A percentile compares a stretch with the other conserved stretches of the same genome.
These are phyloP conservation scores for Plicaturopsis crispa DNA, from an alignment of 768 basidiomycete genomes.

Conservation along the genomic window DNA sequence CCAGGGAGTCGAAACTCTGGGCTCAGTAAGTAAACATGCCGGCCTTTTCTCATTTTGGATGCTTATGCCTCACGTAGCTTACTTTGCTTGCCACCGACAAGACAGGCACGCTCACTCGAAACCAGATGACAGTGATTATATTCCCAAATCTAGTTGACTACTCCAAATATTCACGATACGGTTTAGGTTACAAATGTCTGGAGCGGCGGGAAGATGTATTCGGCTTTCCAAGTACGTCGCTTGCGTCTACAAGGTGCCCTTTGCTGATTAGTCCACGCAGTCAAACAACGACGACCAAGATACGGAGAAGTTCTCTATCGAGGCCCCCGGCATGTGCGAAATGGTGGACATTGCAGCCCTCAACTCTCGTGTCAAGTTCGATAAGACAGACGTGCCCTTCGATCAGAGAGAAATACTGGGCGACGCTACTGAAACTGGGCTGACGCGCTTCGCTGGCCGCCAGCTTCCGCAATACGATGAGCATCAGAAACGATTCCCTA, in stretches of 20 bases:
- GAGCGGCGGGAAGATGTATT: conserved; percentile 55
- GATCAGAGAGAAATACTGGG: conserved; percentile 55
- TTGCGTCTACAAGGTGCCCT: conserved; percentile 1
- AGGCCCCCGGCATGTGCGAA: conserved; percentile 54
- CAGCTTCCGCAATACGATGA: conserved; percentile 46
- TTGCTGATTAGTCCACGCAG: conserved; percentile 14
- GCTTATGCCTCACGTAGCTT: conserved; percentile 28
- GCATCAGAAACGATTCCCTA: conserved; percentile 40
- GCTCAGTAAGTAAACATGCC: conserved; percentile 13
- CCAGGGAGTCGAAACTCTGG: conserved; percentile 27
- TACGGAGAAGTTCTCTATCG: conserved; percentile 40
- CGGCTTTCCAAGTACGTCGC: conserved; percentile 48
- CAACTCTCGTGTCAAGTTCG: conserved; percentile 67
- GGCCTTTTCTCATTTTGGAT: neutral
- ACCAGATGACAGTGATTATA: conserved; percentile 58
- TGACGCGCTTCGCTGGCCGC: conserved; percentile 59
- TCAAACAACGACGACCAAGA: conserved; percentile 62
- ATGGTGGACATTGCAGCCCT: conserved; percentile 57
- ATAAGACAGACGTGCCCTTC: conserved; percentile 55
- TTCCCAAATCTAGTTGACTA: neutral
- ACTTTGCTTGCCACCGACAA: conserved; percentile 67
- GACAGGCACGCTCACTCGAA: conserved; percentile 63
- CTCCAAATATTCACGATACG: too few species aligned
- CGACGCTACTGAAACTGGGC: conserved; percentile 71
- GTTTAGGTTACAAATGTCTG: conserved; percentile 54